phyloP scores from a whole-genome alignment of 768 basidiomycete genomes.

The Amanita brunnescens region DNA sequence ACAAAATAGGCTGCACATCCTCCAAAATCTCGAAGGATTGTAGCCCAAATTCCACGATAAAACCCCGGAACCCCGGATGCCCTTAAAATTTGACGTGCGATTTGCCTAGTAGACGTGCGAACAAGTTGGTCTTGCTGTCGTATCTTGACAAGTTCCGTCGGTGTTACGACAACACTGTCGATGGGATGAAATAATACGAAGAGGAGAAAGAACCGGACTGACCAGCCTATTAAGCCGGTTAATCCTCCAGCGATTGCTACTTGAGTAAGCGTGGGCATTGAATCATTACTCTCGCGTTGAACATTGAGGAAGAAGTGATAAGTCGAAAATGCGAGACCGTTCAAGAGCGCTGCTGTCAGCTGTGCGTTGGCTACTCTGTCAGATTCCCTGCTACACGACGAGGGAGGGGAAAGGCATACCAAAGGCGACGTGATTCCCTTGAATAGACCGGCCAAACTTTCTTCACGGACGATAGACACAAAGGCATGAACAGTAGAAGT shows the following conservation, averaged over 20 bases:
- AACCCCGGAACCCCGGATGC: constrained; percentile 54
- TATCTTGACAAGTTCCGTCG: constrained; percentile 86
- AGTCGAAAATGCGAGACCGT: constrained; percentile 79
- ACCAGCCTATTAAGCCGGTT: constrained; percentile 77
- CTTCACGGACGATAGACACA: constrained; percentile 59
- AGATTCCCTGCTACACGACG: no score
- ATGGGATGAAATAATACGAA: background rate
- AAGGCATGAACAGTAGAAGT: constrained; percentile 58
- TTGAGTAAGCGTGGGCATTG: constrained; percentile 58
- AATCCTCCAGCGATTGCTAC: constrained; percentile 73
- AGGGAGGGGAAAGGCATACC: constrained; percentile 45
- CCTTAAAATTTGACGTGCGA: constrained; percentile 49
- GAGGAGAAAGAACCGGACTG: constrained; percentile 20
- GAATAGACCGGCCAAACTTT: constrained; percentile 58
- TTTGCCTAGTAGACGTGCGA: constrained; percentile 37
- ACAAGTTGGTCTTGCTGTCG: constrained; percentile 56
- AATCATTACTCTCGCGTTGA: constrained; percentile 40
- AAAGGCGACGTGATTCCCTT: constrained; percentile 78
- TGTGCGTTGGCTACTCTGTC: constrained; percentile 17
- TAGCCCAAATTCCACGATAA: constrained; percentile 70
- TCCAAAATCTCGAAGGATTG: constrained; percentile 71
- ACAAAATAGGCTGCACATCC: constrained; percentile 84
- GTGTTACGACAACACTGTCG: constrained; percentile 63
- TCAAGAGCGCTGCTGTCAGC: constrained; percentile 68
- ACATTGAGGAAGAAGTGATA: constrained; percentile 73